phyloP scores from a whole-genome alignment of 371 early-diverging fungal species.

The Mucor lusitanicus region DNA sequence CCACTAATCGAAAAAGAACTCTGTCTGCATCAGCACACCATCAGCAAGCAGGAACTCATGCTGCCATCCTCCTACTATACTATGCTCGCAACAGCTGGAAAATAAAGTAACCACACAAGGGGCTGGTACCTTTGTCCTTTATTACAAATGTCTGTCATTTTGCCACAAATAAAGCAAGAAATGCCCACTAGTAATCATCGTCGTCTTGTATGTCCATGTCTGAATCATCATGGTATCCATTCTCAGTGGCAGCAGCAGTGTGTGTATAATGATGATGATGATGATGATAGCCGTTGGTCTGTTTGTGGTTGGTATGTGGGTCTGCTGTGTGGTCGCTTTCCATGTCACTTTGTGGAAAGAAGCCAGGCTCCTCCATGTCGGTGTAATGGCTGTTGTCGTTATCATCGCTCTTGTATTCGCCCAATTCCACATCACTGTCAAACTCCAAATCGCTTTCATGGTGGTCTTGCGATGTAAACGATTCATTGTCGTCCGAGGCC shows the following conservation, averaged over 20 bases:
- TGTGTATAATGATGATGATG: background rate
- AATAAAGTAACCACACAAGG: background rate
- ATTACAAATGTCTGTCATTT: background rate
- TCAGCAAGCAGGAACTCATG: background rate
- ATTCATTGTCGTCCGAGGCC: conserved; percentile 26
- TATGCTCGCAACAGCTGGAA: background rate
- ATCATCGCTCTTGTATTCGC: conserved; percentile 9
- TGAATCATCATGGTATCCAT: conserved; percentile 8
- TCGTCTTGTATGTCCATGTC: conserved; percentile 17
- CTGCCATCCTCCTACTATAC: background rate
- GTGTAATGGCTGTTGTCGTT: background rate
- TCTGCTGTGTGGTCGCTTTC: conserved; percentile 1
- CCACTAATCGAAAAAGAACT: background rate
- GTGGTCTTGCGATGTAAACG: conserved; percentile 13
- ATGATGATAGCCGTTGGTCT: background rate
- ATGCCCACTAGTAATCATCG: background rate
- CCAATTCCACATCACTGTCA: conserved; percentile 6
- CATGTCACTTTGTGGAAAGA: conserved; percentile 9
- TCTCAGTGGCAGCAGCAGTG: background rate
- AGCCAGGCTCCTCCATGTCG: conserved; percentile 9
- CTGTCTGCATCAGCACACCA: background rate
- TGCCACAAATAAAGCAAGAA: background rate
- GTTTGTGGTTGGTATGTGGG: background rate
- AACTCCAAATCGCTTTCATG: conserved; percentile 20
- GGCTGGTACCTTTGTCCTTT: background rate